Evolutionary conservation across 225 moss, liverwort and hornwort species (phyloP), one percentile per base, ranked within the genome.

Genomic region (Ulota crispa): DNA sequence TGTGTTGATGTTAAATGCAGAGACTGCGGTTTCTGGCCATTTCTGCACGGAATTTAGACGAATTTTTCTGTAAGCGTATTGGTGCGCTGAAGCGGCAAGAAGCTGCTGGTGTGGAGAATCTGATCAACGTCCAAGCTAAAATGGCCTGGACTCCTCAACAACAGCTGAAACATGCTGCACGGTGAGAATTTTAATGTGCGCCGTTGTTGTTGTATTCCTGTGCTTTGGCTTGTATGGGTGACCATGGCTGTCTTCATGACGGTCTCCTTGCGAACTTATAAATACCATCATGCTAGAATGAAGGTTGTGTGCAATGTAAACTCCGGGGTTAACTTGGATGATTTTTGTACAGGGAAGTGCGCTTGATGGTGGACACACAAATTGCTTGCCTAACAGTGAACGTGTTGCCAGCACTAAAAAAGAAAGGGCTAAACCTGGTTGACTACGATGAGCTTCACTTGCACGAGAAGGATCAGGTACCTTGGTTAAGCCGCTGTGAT

Each of bases 81-180:
- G 91, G 91, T 71, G 91, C 91, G 19, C 64, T 91, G 71, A 91
- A 91, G 85, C 81, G 88, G 80, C 88, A 91, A 81, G 88, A 91
- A 80, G 88, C 88, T 66, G 91, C 88, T 52, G 88, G 91, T 32
- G 88, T 91, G 75, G 86, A 88, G 19, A 91, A 91, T 76, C 52
- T 91, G 34, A 91, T 91, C 72, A 88, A 86, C 16, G 64, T 86
- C 14, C 80, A 86, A 73, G 62, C 70, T 13, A 62, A 72, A 56
- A 85, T 87, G 85, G 84, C 83, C 3, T 91, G 91, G 88, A 85
- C 86, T 78, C 88, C 86, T 70, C 91, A 88, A 5, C 91, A 81
- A 28, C 91, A 88, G 86, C 86, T 91, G 68, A 86, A 86, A 78
- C 78, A 87, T 76, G 91, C 83, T 69, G 88, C 91, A 6, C 63